These are phyloP conservation scores for Candida sanyaensis DNA, from an alignment of 1,139 yeast species.

Conservation along the genomic window DNA sequence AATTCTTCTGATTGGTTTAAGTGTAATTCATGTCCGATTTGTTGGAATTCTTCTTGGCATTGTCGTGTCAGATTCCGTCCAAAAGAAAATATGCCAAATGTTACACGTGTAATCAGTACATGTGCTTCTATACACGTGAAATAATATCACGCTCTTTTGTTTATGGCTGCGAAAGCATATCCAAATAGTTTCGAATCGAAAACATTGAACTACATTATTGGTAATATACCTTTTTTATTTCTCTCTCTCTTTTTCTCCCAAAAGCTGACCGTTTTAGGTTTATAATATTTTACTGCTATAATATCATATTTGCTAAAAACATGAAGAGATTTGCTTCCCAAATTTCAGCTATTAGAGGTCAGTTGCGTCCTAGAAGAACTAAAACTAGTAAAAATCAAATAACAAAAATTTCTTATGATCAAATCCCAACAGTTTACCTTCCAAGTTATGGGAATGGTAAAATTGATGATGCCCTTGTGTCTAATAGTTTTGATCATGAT, in stretches of 20 bases:
- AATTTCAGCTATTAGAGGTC: neutral
- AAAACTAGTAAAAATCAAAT: neutral
- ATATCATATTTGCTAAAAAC: neutral
- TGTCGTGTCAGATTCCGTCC: too few relatives aligned
- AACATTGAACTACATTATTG: neutral
- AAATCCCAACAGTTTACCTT: slow-evolving; percentile 4
- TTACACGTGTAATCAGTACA: too few relatives aligned
- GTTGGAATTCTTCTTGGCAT: too few relatives aligned
- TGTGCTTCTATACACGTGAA: too few relatives aligned
- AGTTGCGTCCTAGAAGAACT: neutral
- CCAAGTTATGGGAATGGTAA: slow-evolving; percentile 4
- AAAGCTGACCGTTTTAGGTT: too few relatives aligned
- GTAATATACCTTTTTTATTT: too few relatives aligned
- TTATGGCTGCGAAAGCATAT: neutral
- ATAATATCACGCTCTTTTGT: neutral
- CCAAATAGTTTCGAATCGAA: neutral
- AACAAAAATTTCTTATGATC: neutral
- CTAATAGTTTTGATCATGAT: neutral
- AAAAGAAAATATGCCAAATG: too few relatives aligned
- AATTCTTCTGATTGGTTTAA: too few relatives aligned
- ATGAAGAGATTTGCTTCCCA: slow-evolving; percentile 1
- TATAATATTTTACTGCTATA: too few relatives aligned
- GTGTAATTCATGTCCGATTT: too few relatives aligned
- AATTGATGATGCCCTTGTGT: neutral
- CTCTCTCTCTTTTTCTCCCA: too few relatives aligned